Percentiles rank a stretch among this genome's conserved stretches.
phyloP scores from a whole-genome alignment of 176 grass and related monocot genomes.

The Neostapfia colusana region DNA sequence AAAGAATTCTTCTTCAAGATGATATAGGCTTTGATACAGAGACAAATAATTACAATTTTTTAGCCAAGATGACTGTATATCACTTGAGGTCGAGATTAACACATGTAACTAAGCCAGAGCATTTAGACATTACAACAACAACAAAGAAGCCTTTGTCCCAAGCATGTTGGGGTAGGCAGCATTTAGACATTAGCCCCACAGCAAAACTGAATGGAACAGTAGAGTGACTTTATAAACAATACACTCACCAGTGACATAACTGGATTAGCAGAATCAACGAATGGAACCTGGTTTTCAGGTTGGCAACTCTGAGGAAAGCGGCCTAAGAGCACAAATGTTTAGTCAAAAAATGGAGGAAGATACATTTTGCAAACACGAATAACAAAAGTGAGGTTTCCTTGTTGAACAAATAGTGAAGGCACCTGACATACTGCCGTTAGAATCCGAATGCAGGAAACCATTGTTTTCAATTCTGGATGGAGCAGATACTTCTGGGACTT shows the following conservation, averaged over 20 bases:
- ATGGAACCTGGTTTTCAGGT: constrained; percentile 62
- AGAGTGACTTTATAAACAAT: constrained; percentile 7
- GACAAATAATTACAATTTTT: constrained; percentile 8
- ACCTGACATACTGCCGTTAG: constrained; percentile 71
- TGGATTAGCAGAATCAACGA: constrained; percentile 82
- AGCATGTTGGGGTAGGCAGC: too few species aligned
- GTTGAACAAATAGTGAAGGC: constrained; percentile 29
- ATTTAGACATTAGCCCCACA: constrained; percentile 2
- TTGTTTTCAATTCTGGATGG: constrained; percentile 45
- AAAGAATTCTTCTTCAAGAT: neutral
- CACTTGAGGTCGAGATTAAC: too few species aligned
- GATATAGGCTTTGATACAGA: constrained; percentile 7
- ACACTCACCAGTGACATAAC: constrained; percentile 94
- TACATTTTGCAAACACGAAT: constrained; percentile 19
- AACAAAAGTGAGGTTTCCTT: constrained; percentile 19
- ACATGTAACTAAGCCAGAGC: too few species aligned
- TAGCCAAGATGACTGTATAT: constrained; percentile 1
- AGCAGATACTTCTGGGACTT: constrained; percentile 52
- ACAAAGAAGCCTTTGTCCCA: too few species aligned
- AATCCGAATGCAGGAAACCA: constrained; percentile 48
- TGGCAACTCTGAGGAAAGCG: constrained; percentile 42
- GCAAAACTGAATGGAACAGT: constrained; percentile 31
- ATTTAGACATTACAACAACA: too few species aligned
- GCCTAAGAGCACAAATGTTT: constrained; percentile 46
- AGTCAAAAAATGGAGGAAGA: constrained; percentile 36